Conservation (phyloP, 768 basidiomycete species). For the Leccinum subgranulosum region DNA sequence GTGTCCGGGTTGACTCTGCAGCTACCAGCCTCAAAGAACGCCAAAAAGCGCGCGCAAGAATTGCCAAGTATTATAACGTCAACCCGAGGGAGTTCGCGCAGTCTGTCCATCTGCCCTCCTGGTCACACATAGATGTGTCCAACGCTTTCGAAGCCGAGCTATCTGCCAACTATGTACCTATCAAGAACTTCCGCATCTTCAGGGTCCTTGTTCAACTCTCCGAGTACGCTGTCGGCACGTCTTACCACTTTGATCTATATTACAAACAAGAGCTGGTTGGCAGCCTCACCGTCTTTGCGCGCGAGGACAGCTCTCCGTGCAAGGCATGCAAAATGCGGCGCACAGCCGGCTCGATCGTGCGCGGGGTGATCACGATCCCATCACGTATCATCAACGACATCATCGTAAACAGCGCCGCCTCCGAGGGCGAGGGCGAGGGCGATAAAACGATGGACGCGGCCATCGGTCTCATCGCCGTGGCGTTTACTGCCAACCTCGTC, state of each 20-base stretch:
- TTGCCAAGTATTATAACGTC: constrained; percentile 24
- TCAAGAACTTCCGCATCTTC: constrained; percentile 25
- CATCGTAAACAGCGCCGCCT: constrained; percentile 10
- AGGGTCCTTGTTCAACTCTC: constrained; percentile 22
- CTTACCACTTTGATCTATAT: constrained; percentile 24
- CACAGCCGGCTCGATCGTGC: constrained; percentile 13
- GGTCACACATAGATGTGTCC: constrained; percentile 20
- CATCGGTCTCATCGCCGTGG: constrained; percentile 9
- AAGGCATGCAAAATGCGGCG: constrained; percentile 24
- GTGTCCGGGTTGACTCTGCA: constrained; percentile 25
- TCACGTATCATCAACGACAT: constrained; percentile 20
- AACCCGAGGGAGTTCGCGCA: constrained; percentile 15
- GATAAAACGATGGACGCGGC: constrained; percentile 13
- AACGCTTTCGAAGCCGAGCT: constrained; percentile 1
- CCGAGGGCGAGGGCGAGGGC: background rate
- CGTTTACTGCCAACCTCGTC: constrained; percentile 16
- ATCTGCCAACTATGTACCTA: constrained; percentile 14
- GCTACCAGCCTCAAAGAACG: constrained; percentile 12
- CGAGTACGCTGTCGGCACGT: constrained; percentile 23
- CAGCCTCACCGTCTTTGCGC: constrained; percentile 22
- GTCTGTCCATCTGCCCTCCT: constrained; percentile 2
- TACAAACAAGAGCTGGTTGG: constrained; percentile 20
- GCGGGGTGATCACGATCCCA: constrained; percentile 26
- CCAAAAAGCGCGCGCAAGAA: constrained; percentile 17
- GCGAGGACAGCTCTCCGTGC: constrained; percentile 24